Evolutionary conservation across 192 early-diverging fungal species (phyloP).

Genomic region (Polychytrium aggregatum): DNA sequence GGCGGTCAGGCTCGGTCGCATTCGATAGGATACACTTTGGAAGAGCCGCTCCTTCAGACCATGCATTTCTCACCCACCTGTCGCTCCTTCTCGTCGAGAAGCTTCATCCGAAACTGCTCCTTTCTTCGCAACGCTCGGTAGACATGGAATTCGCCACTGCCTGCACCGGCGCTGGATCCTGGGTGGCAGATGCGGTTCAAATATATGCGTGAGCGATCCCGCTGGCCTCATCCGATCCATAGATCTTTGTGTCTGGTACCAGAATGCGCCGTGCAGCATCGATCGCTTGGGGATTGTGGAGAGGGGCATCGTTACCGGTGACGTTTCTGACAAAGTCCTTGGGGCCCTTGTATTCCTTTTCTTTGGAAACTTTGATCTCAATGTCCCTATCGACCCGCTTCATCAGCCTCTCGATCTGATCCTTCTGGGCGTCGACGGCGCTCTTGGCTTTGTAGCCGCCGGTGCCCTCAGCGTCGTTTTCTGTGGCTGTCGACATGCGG

Average conservation of each 20-base stretch:
- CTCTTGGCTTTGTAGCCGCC: not conserved
- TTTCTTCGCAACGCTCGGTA: conserved; percentile 77
- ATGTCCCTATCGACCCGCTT: conserved; percentile 72
- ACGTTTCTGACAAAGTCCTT: conserved; percentile 84
- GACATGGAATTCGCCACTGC: conserved; percentile 92
- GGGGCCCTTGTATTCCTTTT: conserved; percentile 45
- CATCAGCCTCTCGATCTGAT: conserved; percentile 62
- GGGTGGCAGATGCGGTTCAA: not conserved
- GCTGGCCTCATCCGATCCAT: not conserved
- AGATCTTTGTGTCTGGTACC: no score
- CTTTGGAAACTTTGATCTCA: conserved; percentile 26
- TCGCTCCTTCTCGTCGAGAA: conserved; percentile 60
- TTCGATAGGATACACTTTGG: not conserved
- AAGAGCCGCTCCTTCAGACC: not conserved
- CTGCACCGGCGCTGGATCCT: conserved; percentile 89
- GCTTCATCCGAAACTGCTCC: conserved; percentile 70
- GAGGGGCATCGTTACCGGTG: conserved; percentile 33
- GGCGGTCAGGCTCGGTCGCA: not conserved
- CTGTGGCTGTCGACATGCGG: not conserved
- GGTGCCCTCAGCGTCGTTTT: conserved; percentile 1
- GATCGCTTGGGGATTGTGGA: no score
- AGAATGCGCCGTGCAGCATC: no score
- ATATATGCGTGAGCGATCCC: not conserved
- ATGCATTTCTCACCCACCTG: conserved; percentile 47
- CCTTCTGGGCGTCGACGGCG: conserved; percentile 7